Evolutionary conservation across 2,329 filamentous ascomycete genomes (phyloP), one percentile per base, ranked within the genome.

Genomic region (Penicillium glabrum): DNA sequence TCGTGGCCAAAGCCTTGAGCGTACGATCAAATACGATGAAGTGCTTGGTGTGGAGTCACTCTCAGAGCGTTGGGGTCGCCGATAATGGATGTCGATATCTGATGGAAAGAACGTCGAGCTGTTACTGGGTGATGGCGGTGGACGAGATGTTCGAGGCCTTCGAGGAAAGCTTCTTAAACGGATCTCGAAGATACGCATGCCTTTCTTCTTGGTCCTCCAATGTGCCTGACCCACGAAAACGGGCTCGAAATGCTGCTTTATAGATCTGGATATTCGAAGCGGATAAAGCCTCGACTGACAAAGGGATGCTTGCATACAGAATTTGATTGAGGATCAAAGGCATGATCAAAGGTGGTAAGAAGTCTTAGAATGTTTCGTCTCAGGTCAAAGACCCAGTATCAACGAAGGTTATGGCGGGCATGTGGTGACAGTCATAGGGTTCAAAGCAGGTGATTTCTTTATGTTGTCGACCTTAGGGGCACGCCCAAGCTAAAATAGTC

Each of bases 381-480:
- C 29, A 16, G 21, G 45, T 16, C 27, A 31, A 45, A 35, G 39
- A 29, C 11, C 26, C 6, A 29, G 11, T 19, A 45, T 24, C 11
- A 31, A 21, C 21, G 19, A 26, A n/a, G 16, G 23, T 16, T 21
- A 29, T 35, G 21, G 26, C 26, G 23, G 35, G 51, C 62, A 65
- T 62, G 61, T 67, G 65, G 56, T 55, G 37, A 56, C 51, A 51
- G 67, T 69, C 67, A 70, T 68, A 60, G 56, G 35, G 63, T 57
- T 57, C 51, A 60, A 59, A 56, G 58, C 67, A 67, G 63, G 61
- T 69, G 67, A 70, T 68, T 57, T 43, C 45, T 61, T 51, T 56
- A 45, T 39, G 13, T 26, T 9, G 46, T 24, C 23, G 31, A 37
- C 16, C 2, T 14, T 39, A 10, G 8, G n/a, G 35, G n/a, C 11